phyloP scores from a whole-genome alignment of 208 protist genomes.

The Acanthamoeba quina region DNA sequence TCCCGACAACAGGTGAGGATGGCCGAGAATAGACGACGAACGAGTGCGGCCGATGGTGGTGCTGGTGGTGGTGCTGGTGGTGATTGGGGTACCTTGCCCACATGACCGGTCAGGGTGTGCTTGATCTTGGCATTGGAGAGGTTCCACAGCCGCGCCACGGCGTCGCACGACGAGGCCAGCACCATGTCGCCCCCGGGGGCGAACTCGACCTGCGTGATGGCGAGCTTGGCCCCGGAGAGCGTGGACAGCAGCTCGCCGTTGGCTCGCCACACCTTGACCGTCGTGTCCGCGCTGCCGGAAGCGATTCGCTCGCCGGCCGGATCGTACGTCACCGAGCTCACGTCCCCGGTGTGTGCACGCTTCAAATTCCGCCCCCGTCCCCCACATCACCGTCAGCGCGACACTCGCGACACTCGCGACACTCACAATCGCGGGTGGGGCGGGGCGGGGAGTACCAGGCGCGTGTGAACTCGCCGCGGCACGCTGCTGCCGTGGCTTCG shows the following conservation, averaged over 20 bases:
- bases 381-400: neutral
- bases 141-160: constrained; percentile 30
- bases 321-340: constrained; percentile 18
- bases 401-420: too few relatives aligned
- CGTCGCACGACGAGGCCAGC: constrained; percentile 23
- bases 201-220: constrained; percentile 44
- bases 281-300: constrained; percentile 28
- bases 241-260: constrained; percentile 31
- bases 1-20: neutral
- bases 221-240: constrained; percentile 1
- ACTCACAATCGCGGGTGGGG: too few relatives aligned
- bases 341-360: constrained; percentile 16
- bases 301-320: neutral
- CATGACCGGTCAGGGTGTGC: constrained; percentile 57
- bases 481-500: constrained; percentile 14
- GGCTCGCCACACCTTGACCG: constrained; percentile 12
- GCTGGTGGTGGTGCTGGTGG: neutral
- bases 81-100: neutral
- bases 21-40: too few relatives aligned
- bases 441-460: neutral
- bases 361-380: neutral
- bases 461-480: neutral
- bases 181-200: neutral
- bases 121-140: neutral
- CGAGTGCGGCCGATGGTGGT: neutral